These are phyloP conservation scores for Ogataea pilisensis DNA, from an alignment of 805 yeast species.

Conservation along the genomic window DNA sequence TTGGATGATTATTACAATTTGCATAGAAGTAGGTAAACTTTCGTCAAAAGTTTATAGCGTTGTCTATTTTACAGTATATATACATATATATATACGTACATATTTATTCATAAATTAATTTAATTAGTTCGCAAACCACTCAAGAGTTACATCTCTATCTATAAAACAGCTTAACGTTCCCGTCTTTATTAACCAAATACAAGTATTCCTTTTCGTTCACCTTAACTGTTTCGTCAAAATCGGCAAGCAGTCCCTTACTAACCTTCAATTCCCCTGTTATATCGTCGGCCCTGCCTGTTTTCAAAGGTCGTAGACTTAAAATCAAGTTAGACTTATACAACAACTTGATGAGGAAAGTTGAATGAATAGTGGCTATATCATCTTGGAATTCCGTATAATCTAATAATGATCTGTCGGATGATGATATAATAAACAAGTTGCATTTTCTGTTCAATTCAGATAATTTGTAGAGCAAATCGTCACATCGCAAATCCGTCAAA, in stretches of 20 bases:
- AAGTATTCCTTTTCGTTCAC: conserved; percentile 61
- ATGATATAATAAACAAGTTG: conserved; percentile 22
- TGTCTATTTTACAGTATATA: too few relatives aligned
- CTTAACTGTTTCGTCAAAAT: conserved; percentile 7
- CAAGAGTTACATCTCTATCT: too few relatives aligned
- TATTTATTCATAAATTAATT: too few relatives aligned
- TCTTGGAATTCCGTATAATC: conserved; percentile 14
- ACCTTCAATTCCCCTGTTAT: conserved; percentile 69
- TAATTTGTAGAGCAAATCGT: conserved; percentile 17
- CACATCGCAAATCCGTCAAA: conserved; percentile 7
- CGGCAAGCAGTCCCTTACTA: conserved; percentile 46
- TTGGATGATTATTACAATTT: conserved; percentile 66
- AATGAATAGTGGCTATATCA: conserved; percentile 31
- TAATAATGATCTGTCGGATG: conserved; percentile 20
- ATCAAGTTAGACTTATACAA: conserved; percentile 49
- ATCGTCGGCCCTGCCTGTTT: conserved; percentile 80
- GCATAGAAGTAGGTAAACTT: conserved; percentile 19
- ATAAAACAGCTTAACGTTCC: conserved; percentile 40
- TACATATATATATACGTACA: too few relatives aligned
- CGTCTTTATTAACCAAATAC: conserved; percentile 55
- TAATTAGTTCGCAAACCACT: too few relatives aligned
- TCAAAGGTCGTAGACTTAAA: conserved; percentile 59
- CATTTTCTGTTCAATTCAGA: conserved; percentile 14
- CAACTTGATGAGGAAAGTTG: conserved; percentile 44
- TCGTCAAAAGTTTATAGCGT: background rate